Evolutionary conservation across 208 protist genomes (phyloP).

Genomic region (Trypanosoma congolense): DNA sequence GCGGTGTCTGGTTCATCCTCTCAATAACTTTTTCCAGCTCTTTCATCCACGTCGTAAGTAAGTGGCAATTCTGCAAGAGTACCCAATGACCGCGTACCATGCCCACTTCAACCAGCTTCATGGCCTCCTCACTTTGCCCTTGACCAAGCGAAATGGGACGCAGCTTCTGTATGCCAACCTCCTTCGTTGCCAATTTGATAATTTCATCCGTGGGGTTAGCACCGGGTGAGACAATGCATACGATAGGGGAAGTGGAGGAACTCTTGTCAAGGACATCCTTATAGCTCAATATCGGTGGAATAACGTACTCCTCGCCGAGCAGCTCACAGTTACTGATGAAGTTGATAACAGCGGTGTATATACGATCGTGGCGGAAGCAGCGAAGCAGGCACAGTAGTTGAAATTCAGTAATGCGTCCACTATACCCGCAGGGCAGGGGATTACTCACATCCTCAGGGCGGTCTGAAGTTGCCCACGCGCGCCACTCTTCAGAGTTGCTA

Average conservation of each 20-base stretch:
- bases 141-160: constrained; percentile 97
- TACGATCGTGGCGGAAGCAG: constrained; percentile 96
- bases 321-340: constrained; percentile 93
- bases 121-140: constrained; percentile 96
- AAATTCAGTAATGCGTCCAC: constrained; percentile 74
- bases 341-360: constrained; percentile 90
- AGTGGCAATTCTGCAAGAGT: constrained; percentile 99
- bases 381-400: constrained; percentile 94
- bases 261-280: constrained; percentile 94
- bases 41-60: constrained; percentile 97
- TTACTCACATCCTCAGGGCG: constrained; percentile 87
- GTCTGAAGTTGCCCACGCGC: constrained; percentile 88
- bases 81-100: constrained; percentile 97
- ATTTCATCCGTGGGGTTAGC: constrained; percentile 98
- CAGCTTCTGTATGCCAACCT: constrained; percentile 91
- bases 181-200: constrained; percentile 95
- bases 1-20: constrained; percentile 89
- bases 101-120: constrained; percentile 93
- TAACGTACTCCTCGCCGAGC: constrained; percentile 92
- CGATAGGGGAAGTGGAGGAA: constrained; percentile 91
- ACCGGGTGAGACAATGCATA: constrained; percentile 98
- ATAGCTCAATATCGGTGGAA: constrained; percentile 96
- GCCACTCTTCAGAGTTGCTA: constrained; percentile 88
- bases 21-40: constrained; percentile 97
- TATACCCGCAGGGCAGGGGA: constrained; percentile 75